Base-by-base conservation (phyloP, 768 basidiomycete genomes). In the Termitomyces sp. region DNA sequence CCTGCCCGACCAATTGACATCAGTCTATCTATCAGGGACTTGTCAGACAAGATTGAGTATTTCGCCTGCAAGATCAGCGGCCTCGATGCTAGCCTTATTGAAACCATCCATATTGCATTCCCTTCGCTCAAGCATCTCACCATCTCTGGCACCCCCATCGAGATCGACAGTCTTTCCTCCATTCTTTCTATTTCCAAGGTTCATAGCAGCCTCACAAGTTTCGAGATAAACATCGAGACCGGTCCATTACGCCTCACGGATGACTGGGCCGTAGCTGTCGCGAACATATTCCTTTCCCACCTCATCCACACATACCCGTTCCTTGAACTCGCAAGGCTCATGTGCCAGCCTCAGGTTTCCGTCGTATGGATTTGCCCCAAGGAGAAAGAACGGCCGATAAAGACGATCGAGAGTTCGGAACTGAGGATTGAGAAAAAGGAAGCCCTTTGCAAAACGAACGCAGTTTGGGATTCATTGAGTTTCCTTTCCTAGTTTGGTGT, bases 61-160 rank as follows among this genome's bases (percentile, higher is more conserved):
- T 54, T 63, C 54, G 44, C 58, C 12, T 63, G 59, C 51, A 59
- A 49, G 24, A 45, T 63, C 7, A 37, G 59, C 40, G 35, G 45
- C 43, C 38, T 63, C 0, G 55, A 61, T 28, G 51, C 45, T 19
- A 26, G 32, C 5, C 55, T 63, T 15, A 47, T 63, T 19, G 28
- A 43, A 37, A 55, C 58, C n/a, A 61, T 63, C 17, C 62, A 63
- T 41, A 51, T 24, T 14, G 21, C 51, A 24, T 56, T 61, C 45
- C 62, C 60, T 17, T 51, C 58, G 6, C 60, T 63, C 22, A 57
- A 57, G 24, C 55, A 63, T 30, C 54, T 63, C 28, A 21, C 58
- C 49, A 56, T 63, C 44, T 59, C 62, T 7, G 59, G 62, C 17
- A 43, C 45, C 12, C 56, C 58, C 2, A 48, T 63, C n/a, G 60